These are phyloP conservation scores for Centrapalus pauciflorus DNA, from an alignment of 129 eudicot species.

Conservation along the genomic window DNA sequence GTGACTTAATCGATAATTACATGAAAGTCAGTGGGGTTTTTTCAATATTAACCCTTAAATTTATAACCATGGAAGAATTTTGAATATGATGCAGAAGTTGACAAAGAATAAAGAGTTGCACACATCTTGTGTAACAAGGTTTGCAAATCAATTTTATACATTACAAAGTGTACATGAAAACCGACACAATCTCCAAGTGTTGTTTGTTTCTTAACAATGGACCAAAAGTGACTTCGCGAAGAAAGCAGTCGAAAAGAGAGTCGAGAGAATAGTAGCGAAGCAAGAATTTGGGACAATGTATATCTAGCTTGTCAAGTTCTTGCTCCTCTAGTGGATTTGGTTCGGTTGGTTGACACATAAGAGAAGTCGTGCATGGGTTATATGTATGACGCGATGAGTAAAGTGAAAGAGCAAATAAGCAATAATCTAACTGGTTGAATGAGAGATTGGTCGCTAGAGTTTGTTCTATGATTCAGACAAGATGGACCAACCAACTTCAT, in stretches of 20 bases:
- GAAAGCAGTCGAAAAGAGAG: background rate
- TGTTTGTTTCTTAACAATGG: no score
- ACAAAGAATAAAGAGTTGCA: no score
- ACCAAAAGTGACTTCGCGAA: background rate
- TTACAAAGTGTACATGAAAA: no score
- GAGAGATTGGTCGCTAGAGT: background rate
- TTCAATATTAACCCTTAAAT: no score
- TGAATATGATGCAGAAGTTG: no score
- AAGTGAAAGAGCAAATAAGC: background rate
- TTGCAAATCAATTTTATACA: background rate
- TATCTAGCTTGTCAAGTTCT: no score
- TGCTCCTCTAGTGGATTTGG: background rate
- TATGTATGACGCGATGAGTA: background rate
- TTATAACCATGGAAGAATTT: background rate
- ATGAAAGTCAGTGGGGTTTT: no score
- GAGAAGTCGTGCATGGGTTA: background rate
- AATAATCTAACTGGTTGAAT: background rate
- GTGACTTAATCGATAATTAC: no score
- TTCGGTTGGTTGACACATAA: background rate
- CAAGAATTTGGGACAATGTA: background rate
- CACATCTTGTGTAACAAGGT: background rate
- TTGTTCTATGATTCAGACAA: background rate
- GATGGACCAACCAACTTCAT: background rate
- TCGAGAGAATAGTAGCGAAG: background rate
- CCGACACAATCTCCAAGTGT: no score